These are phyloP conservation scores for Lepraria neglecta DNA, from an alignment of 495 filamentous ascomycete species.

Conservation along the genomic window DNA sequence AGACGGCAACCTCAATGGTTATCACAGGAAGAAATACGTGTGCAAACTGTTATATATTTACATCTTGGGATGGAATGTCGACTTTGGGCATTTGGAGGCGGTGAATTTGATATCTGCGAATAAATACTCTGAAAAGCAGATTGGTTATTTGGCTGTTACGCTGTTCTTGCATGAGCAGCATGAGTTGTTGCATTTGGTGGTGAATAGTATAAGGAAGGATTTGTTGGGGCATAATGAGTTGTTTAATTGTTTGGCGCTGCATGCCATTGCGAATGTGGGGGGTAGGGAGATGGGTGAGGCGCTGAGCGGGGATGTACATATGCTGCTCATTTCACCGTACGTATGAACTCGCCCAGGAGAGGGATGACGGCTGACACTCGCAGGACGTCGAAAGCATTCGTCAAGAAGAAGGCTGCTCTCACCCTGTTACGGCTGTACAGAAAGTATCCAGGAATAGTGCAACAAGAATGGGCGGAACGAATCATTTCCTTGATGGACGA, in stretches of 20 bases:
- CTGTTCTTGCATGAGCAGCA: constrained; percentile 96
- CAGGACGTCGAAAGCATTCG: constrained; percentile 93
- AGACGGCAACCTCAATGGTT: constrained; percentile 85
- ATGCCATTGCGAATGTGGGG: constrained; percentile 97
- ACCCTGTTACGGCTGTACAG: constrained; percentile 94
- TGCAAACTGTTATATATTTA: constrained; percentile 99
- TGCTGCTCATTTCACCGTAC: constrained; percentile 91
- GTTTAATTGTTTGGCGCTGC: constrained; percentile 94
- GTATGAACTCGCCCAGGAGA: constrained; percentile 32
- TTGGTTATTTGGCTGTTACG: constrained; percentile 96
- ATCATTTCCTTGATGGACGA: constrained; percentile 99
- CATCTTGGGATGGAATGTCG: constrained; percentile 98
- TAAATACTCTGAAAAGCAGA: constrained; percentile 99
- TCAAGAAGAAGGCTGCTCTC: constrained; percentile 98
- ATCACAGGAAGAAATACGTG: constrained; percentile 99
- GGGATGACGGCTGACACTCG: constrained; percentile 22
- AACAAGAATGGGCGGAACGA: constrained; percentile 92
- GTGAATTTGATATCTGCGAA: constrained; percentile 94
- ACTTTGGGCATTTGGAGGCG: constrained; percentile 96
- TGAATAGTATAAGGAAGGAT: constrained; percentile 98
- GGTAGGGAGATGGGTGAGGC: constrained; percentile 96
- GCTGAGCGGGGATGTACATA: constrained; percentile 85
- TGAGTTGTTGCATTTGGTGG: constrained; percentile 89
- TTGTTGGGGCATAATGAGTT: constrained; percentile 90
- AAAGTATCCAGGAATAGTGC: constrained; percentile 86